Conservation (phyloP, 345 rosid species). For the Theobroma cacao region DNA sequence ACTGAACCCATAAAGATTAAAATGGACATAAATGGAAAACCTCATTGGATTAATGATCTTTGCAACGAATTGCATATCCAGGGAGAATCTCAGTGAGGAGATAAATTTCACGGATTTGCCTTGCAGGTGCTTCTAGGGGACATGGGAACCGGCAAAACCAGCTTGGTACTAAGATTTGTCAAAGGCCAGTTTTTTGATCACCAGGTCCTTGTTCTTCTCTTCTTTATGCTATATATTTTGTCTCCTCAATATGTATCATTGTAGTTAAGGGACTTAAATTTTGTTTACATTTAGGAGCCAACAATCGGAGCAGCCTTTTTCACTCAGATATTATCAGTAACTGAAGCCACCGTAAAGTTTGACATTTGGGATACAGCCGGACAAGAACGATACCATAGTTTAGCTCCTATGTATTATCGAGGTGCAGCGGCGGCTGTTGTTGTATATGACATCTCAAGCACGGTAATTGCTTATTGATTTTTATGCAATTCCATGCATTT, state of each 20-base stretch:
- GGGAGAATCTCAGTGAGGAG: not conserved
- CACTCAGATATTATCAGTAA: constrained; percentile 63
- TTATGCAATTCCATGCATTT: not conserved
- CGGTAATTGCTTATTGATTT: constrained; percentile 24
- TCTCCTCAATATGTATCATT: not conserved
- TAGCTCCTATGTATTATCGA: constrained; percentile 79
- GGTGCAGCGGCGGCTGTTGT: constrained; percentile 72
- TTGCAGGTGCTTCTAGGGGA: constrained; percentile 67
- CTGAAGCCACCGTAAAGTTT: constrained; percentile 64
- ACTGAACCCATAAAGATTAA: not conserved
- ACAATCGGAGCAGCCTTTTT: constrained; percentile 78
- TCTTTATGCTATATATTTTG: not conserved
- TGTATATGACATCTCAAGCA: constrained; percentile 65
- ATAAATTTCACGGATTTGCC: not conserved
- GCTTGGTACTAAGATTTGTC: constrained; percentile 58
- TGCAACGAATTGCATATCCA: not conserved
- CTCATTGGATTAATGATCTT: not conserved
- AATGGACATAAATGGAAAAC: not conserved
- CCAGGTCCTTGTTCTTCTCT: constrained; percentile 37
- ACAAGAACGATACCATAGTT: constrained; percentile 69
- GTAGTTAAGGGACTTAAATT: not conserved
- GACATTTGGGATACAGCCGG: constrained; percentile 88
- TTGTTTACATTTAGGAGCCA: constrained; percentile 41
- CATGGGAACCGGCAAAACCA: constrained; percentile 72
- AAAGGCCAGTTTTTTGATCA: constrained; percentile 61